Base-by-base conservation (phyloP, 2,329 filamentous ascomycete genomes). In the Pestalotiopsis sp. region DNA sequence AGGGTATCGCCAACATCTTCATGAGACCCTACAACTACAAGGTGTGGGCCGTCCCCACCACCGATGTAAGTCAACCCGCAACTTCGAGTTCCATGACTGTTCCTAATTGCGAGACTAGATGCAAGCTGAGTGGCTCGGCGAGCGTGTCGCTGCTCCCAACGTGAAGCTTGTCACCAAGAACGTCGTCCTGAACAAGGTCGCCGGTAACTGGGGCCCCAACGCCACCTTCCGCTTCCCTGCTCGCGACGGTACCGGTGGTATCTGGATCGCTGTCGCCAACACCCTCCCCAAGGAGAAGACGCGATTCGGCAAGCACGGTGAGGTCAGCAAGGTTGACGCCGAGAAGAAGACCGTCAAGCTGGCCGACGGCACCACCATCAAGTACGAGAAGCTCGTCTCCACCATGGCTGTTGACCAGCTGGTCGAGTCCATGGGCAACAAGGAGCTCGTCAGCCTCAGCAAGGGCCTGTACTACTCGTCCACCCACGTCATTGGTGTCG, bases 11-110 rank as follows among this genome's bases (percentile, higher is more conserved):
- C 74, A 91, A 99, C 81, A 88, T 95, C 76, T 99, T 99, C 89
- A 99, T 99, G 96, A 89, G 96, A 77, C 96, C 96, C 67, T 99
- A 99, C 89, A 99, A 99, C 90, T 99, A 92, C 91, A 99, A 99
- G 87, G 96, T 99, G 80, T 99, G 96, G 96, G 96, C 96, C 72
- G 95, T 98, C 76, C 96, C 96, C 69, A 98, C 95, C 68, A 97
- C 92, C 75, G 97, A 97, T 91, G 94, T 97, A 87, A 77, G 87
- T 63, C 63, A 17, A 17, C 25, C 4, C 27, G 11, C 45, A 12
- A 39, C n/a, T 20, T 31, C 36, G 27, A 25, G 9, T 5, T 52
- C 4, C 13, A 67, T 45, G 38, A 7, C 45, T 56, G 9, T 11
- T 6, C 69, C 72, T 23, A 70, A 36, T 23, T 23, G 3, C 23